phyloP scores from a whole-genome alignment of 1,284 basidiomycete species.

The Pseudozyma thailandica region DNA sequence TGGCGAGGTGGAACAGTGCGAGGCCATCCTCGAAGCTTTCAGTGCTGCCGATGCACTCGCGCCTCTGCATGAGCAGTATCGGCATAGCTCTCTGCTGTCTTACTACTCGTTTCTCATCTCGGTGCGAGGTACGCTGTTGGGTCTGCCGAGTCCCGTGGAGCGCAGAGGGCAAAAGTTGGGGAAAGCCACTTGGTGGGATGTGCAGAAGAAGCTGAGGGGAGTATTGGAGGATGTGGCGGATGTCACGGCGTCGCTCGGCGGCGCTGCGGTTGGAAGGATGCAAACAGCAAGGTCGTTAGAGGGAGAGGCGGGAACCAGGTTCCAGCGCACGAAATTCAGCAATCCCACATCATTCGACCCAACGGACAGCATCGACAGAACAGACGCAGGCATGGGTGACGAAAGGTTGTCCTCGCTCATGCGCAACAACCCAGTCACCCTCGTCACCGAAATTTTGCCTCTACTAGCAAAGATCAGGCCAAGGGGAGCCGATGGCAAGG shows the following conservation, averaged over 20 bases:
- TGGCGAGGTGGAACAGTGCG: slow-evolving; percentile 79
- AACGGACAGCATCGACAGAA: slow-evolving; percentile 8
- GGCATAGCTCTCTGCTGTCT: slow-evolving; percentile 74
- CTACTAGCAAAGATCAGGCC: slow-evolving; percentile 38
- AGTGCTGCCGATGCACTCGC: slow-evolving; percentile 79
- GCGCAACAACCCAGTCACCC: slow-evolving; percentile 15
- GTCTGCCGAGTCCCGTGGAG: slow-evolving; percentile 84
- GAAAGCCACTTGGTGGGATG: slow-evolving; percentile 71
- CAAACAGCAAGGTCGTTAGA: background rate
- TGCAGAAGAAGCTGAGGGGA: slow-evolving; percentile 64
- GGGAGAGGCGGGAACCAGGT: slow-evolving; percentile 1
- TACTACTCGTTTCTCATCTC: slow-evolving; percentile 86
- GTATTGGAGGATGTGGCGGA: slow-evolving; percentile 66
- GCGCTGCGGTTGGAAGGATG: background rate
- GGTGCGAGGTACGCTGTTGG: slow-evolving; percentile 80
- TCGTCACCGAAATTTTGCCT: slow-evolving; percentile 42
- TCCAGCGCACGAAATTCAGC: slow-evolving; percentile 24
- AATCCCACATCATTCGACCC: background rate
- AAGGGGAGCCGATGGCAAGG: slow-evolving; percentile 1
- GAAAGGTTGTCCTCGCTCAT: slow-evolving; percentile 3
- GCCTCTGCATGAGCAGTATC: slow-evolving; percentile 74
- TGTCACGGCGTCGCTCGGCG: slow-evolving; percentile 24
- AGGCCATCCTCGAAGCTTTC: slow-evolving; percentile 78
- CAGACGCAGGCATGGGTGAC: slow-evolving; percentile 29
- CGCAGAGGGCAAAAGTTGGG: slow-evolving; percentile 77